phyloP scores from a whole-genome alignment of 495 filamentous ascomycete species.

The Xylaria curta region DNA sequence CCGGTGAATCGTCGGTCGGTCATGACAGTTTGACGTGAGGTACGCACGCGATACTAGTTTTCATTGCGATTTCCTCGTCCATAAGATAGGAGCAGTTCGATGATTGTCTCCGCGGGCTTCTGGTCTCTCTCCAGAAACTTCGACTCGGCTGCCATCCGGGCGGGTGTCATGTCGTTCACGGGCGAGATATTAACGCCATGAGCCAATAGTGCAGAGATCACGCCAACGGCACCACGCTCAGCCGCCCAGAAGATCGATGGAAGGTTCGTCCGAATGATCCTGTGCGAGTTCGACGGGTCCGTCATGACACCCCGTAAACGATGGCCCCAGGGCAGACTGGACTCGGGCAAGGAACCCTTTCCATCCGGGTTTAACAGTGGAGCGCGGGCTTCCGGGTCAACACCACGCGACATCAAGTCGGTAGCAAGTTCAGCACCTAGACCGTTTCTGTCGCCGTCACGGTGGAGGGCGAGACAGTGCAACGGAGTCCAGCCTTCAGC shows the following conservation, averaged over 20 bases:
- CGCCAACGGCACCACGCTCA: background rate
- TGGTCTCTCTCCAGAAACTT: background rate
- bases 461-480: slow-evolving; percentile 25
- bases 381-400: background rate
- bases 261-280: background rate
- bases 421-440: background rate
- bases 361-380: background rate
- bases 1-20: too few relatives aligned
- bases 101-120: background rate
- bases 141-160: slow-evolving; percentile 1
- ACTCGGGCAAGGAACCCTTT: background rate
- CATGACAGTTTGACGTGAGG: too few relatives aligned
- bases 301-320: background rate
- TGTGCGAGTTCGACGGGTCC: background rate
- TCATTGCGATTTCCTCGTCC: background rate
- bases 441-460: background rate
- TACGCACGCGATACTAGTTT: background rate
- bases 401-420: background rate
- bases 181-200: background rate
- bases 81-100: background rate
- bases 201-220: background rate
- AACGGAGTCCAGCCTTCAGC: slow-evolving; percentile 34
- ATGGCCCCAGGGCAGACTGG: background rate
- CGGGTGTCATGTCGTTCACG: background rate
- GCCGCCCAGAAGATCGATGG: background rate